Conservation (phyloP, 768 basidiomycete species). For the Tulasnella sp. region DNA sequence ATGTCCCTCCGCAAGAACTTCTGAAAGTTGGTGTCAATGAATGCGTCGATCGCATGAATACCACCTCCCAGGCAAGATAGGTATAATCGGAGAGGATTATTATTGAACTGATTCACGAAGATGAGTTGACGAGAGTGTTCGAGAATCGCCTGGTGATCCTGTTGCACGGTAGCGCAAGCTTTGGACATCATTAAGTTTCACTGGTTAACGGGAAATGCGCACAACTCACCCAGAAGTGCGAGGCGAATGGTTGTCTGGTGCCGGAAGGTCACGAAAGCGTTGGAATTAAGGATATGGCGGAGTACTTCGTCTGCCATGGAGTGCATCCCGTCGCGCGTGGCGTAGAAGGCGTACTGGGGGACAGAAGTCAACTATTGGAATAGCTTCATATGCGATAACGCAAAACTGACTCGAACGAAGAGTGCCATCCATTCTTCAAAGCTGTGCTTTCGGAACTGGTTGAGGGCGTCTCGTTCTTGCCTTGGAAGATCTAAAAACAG, state of each 20-base stretch:
- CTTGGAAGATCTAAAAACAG: conserved; percentile 1
- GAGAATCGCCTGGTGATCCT: conserved; percentile 46
- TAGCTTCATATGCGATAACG: background rate
- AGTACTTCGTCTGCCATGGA: conserved; percentile 64
- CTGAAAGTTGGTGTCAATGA: conserved; percentile 66
- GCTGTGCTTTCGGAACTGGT: conserved; percentile 58
- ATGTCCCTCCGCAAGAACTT: conserved; percentile 79
- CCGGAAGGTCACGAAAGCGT: conserved; percentile 41
- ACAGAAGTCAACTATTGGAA: conserved; percentile 24
- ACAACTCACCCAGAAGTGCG: conserved; percentile 56
- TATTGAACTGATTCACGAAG: conserved; percentile 69
- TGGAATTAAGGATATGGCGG: conserved; percentile 61
- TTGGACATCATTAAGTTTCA: background rate
- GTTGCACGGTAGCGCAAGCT: conserved; percentile 64
- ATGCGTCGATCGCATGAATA: conserved; percentile 55
- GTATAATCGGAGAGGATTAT: conserved; percentile 72
- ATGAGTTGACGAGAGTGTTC: conserved; percentile 71
- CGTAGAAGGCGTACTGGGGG: conserved; percentile 60
- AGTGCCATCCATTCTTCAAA: conserved; percentile 80
- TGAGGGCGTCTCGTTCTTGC: background rate
- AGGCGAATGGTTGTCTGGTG: conserved; percentile 63
- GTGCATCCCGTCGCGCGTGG: conserved; percentile 51
- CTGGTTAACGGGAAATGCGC: background rate
- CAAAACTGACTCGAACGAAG: conserved; percentile 62
- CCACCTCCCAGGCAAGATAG: conserved; percentile 64